Evolutionary conservation across 495 filamentous ascomycete species (phyloP).

Genomic region (Daldinia decipiens): DNA sequence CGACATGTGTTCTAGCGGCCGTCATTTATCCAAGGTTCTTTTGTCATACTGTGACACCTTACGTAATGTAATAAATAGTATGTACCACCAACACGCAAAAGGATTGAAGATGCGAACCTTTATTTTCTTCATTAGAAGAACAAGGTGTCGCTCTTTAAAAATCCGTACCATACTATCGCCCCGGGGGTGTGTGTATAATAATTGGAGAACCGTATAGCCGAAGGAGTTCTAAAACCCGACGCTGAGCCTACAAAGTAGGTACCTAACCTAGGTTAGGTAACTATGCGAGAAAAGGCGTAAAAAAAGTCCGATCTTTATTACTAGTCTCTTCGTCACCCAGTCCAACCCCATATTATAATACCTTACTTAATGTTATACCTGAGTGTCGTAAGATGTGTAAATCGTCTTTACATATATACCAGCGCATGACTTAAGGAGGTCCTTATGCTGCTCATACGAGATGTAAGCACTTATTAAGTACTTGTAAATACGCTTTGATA

Average conservation of each 20-base stretch:
- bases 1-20: conserved; percentile 2
- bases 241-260: conserved; percentile 1
- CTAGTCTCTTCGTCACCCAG: conserved; percentile 27
- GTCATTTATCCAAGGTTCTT: conserved; percentile 24
- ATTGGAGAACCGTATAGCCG: conserved; percentile 32
- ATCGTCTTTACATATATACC: background rate
- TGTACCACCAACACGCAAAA: background rate
- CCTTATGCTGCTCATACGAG: too few species aligned
- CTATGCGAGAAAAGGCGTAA: conserved; percentile 14
- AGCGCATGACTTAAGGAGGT: background rate
- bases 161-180: conserved; percentile 11
- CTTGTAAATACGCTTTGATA: too few species aligned
- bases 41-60: conserved; percentile 23
- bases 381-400: conserved; percentile 1
- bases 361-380: conserved; percentile 10
- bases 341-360: conserved; percentile 5
- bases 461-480: too few species aligned
- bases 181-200: background rate
- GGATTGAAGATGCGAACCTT: conserved; percentile 22
- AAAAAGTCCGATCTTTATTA: conserved; percentile 38
- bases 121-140: conserved; percentile 5
- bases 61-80: conserved; percentile 33
- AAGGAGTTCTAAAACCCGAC: conserved; percentile 32
- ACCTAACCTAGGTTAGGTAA: background rate
- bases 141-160: background rate